Base-by-base conservation (phyloP, 768 basidiomycete species). In the Epithele typhae region DNA sequence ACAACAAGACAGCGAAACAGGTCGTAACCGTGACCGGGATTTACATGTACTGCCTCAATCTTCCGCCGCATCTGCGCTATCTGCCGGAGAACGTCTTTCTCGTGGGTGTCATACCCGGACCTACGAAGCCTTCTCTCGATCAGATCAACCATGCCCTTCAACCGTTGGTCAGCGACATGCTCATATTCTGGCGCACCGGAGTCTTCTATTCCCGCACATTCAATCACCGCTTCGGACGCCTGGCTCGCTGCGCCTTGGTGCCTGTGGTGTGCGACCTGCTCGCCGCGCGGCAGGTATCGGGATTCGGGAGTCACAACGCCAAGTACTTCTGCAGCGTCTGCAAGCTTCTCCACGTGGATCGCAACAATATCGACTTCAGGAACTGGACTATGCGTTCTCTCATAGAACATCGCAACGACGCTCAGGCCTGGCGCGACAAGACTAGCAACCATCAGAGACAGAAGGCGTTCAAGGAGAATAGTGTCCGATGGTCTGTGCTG, bases 51-150 rank as follows among this genome's bases (percentile, higher is more conserved):
- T 61, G 58, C 40, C 44, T 57, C 36, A 62, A 64, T 42, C 53
- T 64, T 1, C 63, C 62, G 3, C 55, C 52, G 7, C 22, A 50
- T 8, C 36, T 56, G 2, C 54, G 56, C 9, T 57, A 45, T 37
- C 39, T 48, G 37, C 19, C 50, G 46, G 55, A 56, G 39, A 72
- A 75, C 40, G 62, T 75, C 53, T 74, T 58, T 46, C 56, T 75
- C 0, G 68, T 64, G 1, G 70, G 69, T 0, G 45, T 75, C 42
- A 68, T 74, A n/a, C 69, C 71, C 3, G 70, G 73, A 1, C 74
- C 73, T 0, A 48, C 58, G 1, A 60, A 68, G 39, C 71, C 73
- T 1, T 60, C 58, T 1, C 39, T 64, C 0, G 43, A 63, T 0
- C 45, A 67, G 25, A 49, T 72, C 14, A 73, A 75, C 36, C 69